Evolutionary conservation across 495 filamentous ascomycete species (phyloP).

Genomic region (Podospora conica): DNA sequence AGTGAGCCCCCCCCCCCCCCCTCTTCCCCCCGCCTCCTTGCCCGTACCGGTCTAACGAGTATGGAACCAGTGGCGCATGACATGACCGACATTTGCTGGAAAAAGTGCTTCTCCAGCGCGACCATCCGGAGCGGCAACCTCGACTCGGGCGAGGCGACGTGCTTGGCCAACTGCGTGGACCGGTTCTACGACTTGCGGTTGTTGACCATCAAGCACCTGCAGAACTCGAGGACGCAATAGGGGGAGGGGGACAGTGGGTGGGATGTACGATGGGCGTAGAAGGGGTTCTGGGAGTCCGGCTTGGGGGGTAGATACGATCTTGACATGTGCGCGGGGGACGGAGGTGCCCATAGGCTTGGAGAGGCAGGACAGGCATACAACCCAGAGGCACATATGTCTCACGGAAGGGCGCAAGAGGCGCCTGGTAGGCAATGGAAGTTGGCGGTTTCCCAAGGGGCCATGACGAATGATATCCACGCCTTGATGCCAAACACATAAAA

Average conservation of each 20-base stretch:
- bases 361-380: not conserved
- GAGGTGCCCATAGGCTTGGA: not conserved
- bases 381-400: not conserved
- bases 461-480: not conserved
- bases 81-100: slow-evolving; percentile 86
- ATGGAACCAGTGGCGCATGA: slow-evolving; percentile 61
- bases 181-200: slow-evolving; percentile 86
- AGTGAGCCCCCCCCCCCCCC: slow-evolving; percentile 48
- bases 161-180: slow-evolving; percentile 86
- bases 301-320: not conserved
- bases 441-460: too few species aligned
- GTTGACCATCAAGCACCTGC: slow-evolving; percentile 72
- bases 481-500: not conserved
- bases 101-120: slow-evolving; percentile 66
- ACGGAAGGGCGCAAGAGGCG: not conserved
- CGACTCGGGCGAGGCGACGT: slow-evolving; percentile 69
- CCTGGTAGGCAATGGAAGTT: not conserved
- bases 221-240: slow-evolving; percentile 35
- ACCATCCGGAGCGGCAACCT: slow-evolving; percentile 59
- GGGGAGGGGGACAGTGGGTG: not conserved
- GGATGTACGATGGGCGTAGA: not conserved
- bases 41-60: not conserved
- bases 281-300: too few species aligned
- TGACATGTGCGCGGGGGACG: not conserved
- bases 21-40: not conserved